Evolutionary conservation across 805 yeast genomes (phyloP).

Genomic region (Saccharomycopsis amapae): DNA sequence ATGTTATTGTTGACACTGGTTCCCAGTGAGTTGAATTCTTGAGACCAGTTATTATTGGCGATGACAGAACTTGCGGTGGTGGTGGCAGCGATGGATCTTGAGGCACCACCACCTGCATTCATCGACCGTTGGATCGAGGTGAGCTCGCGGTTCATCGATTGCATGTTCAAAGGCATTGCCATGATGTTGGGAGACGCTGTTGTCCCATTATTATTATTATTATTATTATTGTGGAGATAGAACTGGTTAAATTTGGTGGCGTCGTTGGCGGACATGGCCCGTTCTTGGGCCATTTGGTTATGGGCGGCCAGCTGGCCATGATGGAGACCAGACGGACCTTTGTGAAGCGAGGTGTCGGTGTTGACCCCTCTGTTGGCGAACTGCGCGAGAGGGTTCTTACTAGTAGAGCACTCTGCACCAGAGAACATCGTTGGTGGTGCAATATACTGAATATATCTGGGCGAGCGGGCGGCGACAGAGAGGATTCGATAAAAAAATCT

Average conservation of each 20-base stretch:
- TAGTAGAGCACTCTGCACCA: constrained; percentile 21
- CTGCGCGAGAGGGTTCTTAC: constrained; percentile 19
- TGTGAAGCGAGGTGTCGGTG: constrained; percentile 13
- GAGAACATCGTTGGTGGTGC: too few species aligned
- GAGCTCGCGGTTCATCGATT: constrained; percentile 9
- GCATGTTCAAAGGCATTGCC: constrained; percentile 10
- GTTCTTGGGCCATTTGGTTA: constrained; percentile 21
- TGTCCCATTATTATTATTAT: too few species aligned
- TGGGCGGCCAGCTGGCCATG: constrained; percentile 24
- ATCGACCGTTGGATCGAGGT: background rate
- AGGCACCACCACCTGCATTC: too few species aligned
- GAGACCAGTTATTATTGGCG: constrained; percentile 23
- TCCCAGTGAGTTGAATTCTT: constrained; percentile 19
- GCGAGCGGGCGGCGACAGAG: too few species aligned
- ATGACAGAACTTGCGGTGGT: background rate
- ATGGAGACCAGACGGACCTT: too few species aligned
- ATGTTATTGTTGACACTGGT: background rate
- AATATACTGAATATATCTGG: too few species aligned
- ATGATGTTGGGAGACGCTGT: constrained; percentile 11
- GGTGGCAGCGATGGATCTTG: background rate
- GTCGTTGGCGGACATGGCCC: constrained; percentile 28
- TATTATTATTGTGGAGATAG: too few species aligned
- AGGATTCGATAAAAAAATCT: too few species aligned
- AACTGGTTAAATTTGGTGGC: constrained; percentile 28
- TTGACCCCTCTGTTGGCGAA: constrained; percentile 15